Percentiles rank a stretch among this genome's conserved stretches.
Conservation (phyloP, 2,329 filamentous ascomycete genomes). For the Neonectria neomacrospora region DNA sequence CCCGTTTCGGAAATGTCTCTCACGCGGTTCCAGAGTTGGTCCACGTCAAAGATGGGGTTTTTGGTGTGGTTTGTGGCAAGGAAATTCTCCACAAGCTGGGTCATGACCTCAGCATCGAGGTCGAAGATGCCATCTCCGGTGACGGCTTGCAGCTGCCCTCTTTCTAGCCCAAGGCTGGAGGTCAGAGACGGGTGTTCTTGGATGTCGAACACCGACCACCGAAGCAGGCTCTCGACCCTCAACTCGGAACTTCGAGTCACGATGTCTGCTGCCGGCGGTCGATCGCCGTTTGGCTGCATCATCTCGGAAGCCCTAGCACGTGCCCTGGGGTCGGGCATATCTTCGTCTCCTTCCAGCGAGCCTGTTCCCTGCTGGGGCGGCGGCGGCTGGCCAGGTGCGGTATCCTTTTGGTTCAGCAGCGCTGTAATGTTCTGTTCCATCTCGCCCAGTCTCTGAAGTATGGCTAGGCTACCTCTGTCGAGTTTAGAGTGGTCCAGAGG, state of each 20-base stretch:
- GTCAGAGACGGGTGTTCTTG: conserved; percentile 19
- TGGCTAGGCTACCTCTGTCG: conserved; percentile 35
- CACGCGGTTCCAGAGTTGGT: conserved; percentile 29
- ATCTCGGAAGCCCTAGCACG: neutral
- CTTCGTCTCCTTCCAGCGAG: neutral
- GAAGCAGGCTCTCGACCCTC: conserved; percentile 23
- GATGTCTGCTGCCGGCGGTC: conserved; percentile 26
- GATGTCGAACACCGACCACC: conserved; percentile 23
- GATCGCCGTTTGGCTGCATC: conserved; percentile 13
- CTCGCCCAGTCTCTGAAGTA: conserved; percentile 32
- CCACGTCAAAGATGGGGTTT: conserved; percentile 36
- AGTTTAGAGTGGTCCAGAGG: conserved; percentile 33
- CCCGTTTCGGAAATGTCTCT: conserved; percentile 29
- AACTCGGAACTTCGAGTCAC: conserved; percentile 30
- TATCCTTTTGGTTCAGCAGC: conserved; percentile 9
- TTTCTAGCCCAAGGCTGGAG: conserved; percentile 16
- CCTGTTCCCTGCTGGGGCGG: neutral
- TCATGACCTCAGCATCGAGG: conserved; percentile 29
- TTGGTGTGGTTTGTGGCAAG: conserved; percentile 36
- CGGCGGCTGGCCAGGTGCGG: neutral
- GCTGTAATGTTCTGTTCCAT: conserved; percentile 28
- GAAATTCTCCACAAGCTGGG: conserved; percentile 36
- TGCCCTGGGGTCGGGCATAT: neutral
- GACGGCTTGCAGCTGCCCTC: neutral
- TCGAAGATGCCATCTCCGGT: conserved; percentile 26